Conservation (phyloP, 2,329 filamentous ascomycete species). For the Xylaria sp. region DNA sequence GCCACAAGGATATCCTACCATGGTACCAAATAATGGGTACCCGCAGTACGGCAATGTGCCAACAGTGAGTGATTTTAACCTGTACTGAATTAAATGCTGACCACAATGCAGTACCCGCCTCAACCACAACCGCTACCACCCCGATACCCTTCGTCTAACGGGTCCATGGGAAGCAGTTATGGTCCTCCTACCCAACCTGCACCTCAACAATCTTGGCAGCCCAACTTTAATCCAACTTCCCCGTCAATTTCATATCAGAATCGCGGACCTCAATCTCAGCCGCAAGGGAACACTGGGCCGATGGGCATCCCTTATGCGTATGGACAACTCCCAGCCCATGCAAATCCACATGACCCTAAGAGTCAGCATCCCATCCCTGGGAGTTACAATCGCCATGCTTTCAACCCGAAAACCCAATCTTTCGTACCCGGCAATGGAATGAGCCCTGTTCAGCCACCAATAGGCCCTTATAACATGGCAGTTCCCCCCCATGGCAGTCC, state of each 20-base stretch:
- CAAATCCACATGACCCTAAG: constrained; percentile 76
- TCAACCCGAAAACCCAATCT: constrained; percentile 93
- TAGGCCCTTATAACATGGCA: constrained; percentile 59
- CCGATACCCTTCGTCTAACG: constrained; percentile 52
- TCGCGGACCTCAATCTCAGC: constrained; percentile 44
- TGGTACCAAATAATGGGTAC: constrained; percentile 56
- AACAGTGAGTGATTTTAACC: constrained; percentile 55
- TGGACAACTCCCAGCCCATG: constrained; percentile 78
- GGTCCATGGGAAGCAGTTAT: constrained; percentile 50
- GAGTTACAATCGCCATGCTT: constrained; percentile 83
- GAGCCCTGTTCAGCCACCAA: constrained; percentile 59
- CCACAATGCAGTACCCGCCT: constrained; percentile 49
- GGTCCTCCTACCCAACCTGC: constrained; percentile 49
- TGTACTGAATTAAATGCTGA: constrained; percentile 19
- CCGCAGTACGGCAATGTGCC: constrained; percentile 59
- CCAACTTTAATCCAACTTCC: constrained; percentile 42
- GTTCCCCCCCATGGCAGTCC: constrained; percentile 62
- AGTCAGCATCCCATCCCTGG: constrained; percentile 85
- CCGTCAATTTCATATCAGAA: constrained; percentile 42
- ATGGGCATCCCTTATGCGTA: constrained; percentile 73
- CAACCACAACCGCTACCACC: constrained; percentile 48
- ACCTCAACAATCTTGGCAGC: constrained; percentile 51
- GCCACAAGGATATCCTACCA: constrained; percentile 55
- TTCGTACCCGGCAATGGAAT: constrained; percentile 77
- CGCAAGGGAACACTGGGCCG: constrained; percentile 40